A percentile compares a stretch with the other conserved stretches of the same genome.
Evolutionary conservation across 495 filamentous ascomycete genomes (phyloP).

Genomic region (Penicillium desertorum): DNA sequence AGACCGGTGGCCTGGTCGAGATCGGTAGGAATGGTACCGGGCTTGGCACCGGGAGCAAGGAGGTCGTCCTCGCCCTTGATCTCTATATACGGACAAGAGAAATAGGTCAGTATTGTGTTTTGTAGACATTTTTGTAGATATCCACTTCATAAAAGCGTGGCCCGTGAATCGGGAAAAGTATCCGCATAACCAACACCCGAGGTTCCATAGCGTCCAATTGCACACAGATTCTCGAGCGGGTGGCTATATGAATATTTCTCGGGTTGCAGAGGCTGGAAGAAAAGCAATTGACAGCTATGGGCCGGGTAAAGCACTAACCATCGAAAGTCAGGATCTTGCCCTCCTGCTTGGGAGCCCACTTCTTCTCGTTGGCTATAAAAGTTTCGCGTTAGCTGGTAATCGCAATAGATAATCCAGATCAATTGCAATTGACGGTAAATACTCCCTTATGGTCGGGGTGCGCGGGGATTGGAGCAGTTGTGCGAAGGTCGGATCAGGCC

Average conservation of each 20-base stretch:
- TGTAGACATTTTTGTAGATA: not conserved
- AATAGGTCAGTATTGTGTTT: conserved; percentile 8
- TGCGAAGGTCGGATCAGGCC: conserved; percentile 30
- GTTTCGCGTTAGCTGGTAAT: conserved; percentile 32
- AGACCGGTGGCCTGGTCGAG: conserved; percentile 93
- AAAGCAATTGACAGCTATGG: conserved; percentile 19
- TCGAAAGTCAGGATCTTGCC: conserved; percentile 50
- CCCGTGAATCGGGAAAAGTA: conserved; percentile 14
- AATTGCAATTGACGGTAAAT: conserved; percentile 20
- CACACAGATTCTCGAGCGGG: not conserved
- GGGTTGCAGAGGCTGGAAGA: not conserved
- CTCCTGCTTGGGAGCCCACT: conserved; percentile 38
- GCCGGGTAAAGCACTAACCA: conserved; percentile 33
- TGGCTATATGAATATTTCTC: not conserved
- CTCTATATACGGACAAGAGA: conserved; percentile 55
- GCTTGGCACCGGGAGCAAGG: conserved; percentile 71
- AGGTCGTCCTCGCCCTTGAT: conserved; percentile 81
- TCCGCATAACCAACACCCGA: conserved; percentile 17
- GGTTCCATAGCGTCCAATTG: conserved; percentile 10
- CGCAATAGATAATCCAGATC: not conserved
- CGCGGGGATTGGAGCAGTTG: conserved; percentile 19
- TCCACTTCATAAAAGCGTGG: not conserved
- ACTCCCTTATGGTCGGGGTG: conserved; percentile 25
- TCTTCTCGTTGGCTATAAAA: conserved; percentile 37
- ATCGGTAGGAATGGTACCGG: conserved; percentile 88